phyloP scores from a whole-genome alignment of 805 yeast genomes.

The Teunomyces stri region DNA sequence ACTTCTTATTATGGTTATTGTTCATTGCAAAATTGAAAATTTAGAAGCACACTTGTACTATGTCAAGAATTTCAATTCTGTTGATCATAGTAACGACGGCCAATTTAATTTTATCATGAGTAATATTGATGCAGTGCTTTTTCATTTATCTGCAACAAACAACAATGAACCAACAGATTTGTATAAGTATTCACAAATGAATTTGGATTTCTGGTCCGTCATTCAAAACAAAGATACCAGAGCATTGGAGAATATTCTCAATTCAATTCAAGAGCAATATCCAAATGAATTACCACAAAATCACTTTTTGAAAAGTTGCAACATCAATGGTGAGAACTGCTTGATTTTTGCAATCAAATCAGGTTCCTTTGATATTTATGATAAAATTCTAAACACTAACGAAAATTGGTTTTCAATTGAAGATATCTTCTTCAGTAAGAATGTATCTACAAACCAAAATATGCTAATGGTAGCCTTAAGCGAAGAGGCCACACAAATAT shows the following conservation, averaged over 20 bases:
- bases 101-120: conserved; percentile 73
- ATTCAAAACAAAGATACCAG: conserved; percentile 34
- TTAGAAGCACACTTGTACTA: conserved; percentile 65
- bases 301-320: conserved; percentile 19
- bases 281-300: conserved; percentile 17
- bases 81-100: conserved; percentile 45
- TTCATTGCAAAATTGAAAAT: conserved; percentile 56
- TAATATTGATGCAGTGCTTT: conserved; percentile 78
- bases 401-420: conserved; percentile 57
- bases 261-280: background rate
- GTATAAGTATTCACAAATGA: conserved; percentile 41
- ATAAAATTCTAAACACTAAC: conserved; percentile 43
- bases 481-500: conserved; percentile 46
- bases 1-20: conserved; percentile 66
- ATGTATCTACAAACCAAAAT: conserved; percentile 48
- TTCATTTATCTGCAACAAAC: conserved; percentile 43
- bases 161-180: conserved; percentile 34
- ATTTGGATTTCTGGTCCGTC: conserved; percentile 53
- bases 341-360: conserved; percentile 60
- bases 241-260: conserved; percentile 9
- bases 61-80: conserved; percentile 56
- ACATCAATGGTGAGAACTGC: conserved; percentile 65
- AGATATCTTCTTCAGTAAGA: conserved; percentile 63
- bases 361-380: conserved; percentile 44
- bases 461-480: conserved; percentile 63